Evolutionary conservation across 495 filamentous ascomycete species (phyloP).

Genomic region (Penicillium maclennaniae): DNA sequence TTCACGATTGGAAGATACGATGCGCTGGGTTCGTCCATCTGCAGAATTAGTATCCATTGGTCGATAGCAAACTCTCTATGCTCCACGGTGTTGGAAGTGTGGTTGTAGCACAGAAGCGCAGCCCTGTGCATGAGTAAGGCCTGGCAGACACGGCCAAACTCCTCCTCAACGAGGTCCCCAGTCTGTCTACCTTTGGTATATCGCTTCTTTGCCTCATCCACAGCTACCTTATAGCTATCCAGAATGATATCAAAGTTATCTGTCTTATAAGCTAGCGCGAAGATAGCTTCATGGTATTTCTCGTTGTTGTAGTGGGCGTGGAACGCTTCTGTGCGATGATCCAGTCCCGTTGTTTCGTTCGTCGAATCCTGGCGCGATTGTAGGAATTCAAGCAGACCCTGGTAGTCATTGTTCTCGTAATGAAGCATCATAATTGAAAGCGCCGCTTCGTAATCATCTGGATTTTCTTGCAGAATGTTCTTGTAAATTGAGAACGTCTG

Average conservation of each 20-base stretch:
- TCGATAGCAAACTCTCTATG: slow-evolving; percentile 2
- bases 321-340: slow-evolving; percentile 7
- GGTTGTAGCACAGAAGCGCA: slow-evolving; percentile 7
- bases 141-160: not conserved
- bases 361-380: slow-evolving; percentile 10
- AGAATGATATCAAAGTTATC: slow-evolving; percentile 7
- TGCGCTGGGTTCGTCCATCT: not conserved
- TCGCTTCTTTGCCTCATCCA: not conserved
- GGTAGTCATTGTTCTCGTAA: not conserved
- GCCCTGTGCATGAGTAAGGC: slow-evolving; percentile 6
- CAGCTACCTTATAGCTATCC: slow-evolving; percentile 8
- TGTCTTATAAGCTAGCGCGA: not conserved
- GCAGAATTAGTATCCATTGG: slow-evolving; percentile 8
- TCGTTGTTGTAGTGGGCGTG: slow-evolving; percentile 2
- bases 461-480: not conserved
- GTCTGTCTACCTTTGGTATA: too few relatives aligned
- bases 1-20: not conserved
- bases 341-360: slow-evolving; percentile 2
- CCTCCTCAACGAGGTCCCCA: not conserved
- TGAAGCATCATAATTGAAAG: slow-evolving; percentile 2
- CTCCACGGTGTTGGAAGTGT: not conserved
- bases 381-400: slow-evolving; percentile 10
- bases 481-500: slow-evolving; percentile 11
- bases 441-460: slow-evolving; percentile 6
- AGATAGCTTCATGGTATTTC: slow-evolving; percentile 7